Evolutionary conservation across 768 basidiomycete genomes (phyloP), one percentile per base, ranked within the genome.

Genomic region (Trametes cinnabarina): DNA sequence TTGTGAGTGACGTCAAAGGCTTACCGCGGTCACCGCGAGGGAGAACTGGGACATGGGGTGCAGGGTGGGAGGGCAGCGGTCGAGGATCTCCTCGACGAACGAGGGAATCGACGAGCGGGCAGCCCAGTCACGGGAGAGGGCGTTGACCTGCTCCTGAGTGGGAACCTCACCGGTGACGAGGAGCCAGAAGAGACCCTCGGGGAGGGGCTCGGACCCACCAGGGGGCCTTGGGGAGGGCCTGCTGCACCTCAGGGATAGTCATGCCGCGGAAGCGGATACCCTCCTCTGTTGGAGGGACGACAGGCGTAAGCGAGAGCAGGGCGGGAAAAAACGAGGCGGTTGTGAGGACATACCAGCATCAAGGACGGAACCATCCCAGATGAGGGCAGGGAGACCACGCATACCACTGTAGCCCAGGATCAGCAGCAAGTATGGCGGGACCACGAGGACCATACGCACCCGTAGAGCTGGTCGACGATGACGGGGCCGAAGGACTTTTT

Each of bases 41-140:
- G 89, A 90, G 78, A 98, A 97, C 77, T 98, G 96, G 74, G 90
- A 94, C 96, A 98, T 98, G 63, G 96, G 96, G 74, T 98, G 96
- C 43, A 98, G 83, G 15, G 94, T 95, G 49, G 90, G 87, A 19
- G 91, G 91, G 75, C 91, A 93, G 72, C 94, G 77, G 78, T 98
- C 96, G 50, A 98, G 83, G 66, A 97, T 83, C 69, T 97, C 94
- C 74, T 98, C 94, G n/a, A 98, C 90, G 66, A 96, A 95, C 60
- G 90, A 87, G 43, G 95, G 94, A 62, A 98, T 85, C 44, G 87
- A 82, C 39, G 93, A 86, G 63, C 95, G 89, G 41, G 92, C 90
- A 51, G 95, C 96, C 93, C 96, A 97, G 70, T 98, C 96, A 65
- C 84, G 85, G 62, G 91, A 93, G 58, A 98, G 83, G 47, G 85